These are phyloP conservation scores for Diversispora epigaea DNA, from an alignment of 192 early-diverging fungal genomes.

Conservation along the genomic window DNA sequence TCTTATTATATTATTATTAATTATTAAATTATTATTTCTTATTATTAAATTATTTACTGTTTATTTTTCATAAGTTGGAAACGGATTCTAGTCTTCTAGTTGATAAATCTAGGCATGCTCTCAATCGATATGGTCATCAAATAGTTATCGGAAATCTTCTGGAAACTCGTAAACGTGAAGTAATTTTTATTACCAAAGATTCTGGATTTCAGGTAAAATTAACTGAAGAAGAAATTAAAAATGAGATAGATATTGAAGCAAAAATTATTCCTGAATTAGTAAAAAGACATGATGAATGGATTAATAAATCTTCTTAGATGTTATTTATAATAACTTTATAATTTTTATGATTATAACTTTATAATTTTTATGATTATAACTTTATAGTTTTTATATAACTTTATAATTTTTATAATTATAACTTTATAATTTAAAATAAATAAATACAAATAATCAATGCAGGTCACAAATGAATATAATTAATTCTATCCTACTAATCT, in stretches of 20 bases:
- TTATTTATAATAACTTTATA: too few species aligned
- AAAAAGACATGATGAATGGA: slow-evolving; percentile 66
- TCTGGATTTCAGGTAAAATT: slow-evolving; percentile 52
- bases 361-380: too few species aligned
- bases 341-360: too few species aligned
- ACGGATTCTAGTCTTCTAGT: slow-evolving; percentile 83
- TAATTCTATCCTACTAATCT: too few species aligned
- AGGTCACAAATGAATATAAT: too few species aligned
- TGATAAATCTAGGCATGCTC: slow-evolving; percentile 73
- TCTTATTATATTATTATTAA: background rate
- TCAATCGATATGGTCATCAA: slow-evolving; percentile 92
- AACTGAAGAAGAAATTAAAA: slow-evolving; percentile 48
- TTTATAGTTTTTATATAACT: too few species aligned
- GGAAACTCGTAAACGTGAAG: slow-evolving; percentile 80
- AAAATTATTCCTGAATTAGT: slow-evolving; percentile 72
- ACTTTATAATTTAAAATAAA: too few species aligned
- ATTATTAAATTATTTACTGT: background rate
- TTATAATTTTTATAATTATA: too few species aligned
- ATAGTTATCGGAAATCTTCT: slow-evolving; percentile 96
- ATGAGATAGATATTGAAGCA: slow-evolving; percentile 83
- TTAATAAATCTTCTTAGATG: slow-evolving; percentile 25
- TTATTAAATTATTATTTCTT: background rate
- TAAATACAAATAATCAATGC: too few species aligned
- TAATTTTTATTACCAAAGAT: slow-evolving; percentile 62
- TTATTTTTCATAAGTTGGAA: slow-evolving; percentile 60